These are phyloP conservation scores for Entomortierella beljakovae DNA, from an alignment of 192 early-diverging fungal genomes.

Conservation along the genomic window DNA sequence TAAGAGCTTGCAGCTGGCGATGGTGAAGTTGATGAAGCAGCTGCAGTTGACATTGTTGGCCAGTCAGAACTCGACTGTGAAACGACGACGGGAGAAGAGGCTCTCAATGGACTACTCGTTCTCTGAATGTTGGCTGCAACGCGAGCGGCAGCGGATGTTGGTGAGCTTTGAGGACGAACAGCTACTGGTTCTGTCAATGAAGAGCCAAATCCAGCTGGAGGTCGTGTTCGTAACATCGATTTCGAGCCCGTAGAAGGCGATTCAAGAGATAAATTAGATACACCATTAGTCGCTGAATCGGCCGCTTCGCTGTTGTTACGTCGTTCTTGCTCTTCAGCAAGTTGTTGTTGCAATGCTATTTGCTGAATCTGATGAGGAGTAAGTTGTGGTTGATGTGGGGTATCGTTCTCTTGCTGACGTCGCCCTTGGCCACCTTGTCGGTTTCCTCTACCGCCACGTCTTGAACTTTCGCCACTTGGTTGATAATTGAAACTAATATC, in stretches of 20 bases:
- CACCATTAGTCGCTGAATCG: not conserved
- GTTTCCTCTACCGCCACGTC: slow-evolving; percentile 18
- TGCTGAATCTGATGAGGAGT: slow-evolving; percentile 53
- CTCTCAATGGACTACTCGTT: slow-evolving; percentile 39
- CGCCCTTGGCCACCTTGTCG: slow-evolving; percentile 23
- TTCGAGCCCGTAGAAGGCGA: slow-evolving; percentile 1
- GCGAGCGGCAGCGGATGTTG: slow-evolving; percentile 36
- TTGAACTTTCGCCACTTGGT: slow-evolving; percentile 15
- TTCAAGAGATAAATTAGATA: slow-evolving; percentile 19
- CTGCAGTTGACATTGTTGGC: slow-evolving; percentile 33
- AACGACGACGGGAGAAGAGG: slow-evolving; percentile 27
- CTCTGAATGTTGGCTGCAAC: slow-evolving; percentile 49
- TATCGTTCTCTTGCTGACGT: slow-evolving; percentile 10
- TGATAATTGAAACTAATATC: slow-evolving; percentile 36
- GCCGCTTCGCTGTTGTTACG: slow-evolving; percentile 27
- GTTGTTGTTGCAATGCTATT: slow-evolving; percentile 41
- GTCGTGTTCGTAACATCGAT: slow-evolving; percentile 42
- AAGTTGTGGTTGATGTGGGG: slow-evolving; percentile 28
- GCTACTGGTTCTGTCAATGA: slow-evolving; percentile 28
- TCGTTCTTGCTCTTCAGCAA: slow-evolving; percentile 39
- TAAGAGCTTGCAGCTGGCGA: not conserved
- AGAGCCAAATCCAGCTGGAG: slow-evolving; percentile 47
- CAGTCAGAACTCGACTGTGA: slow-evolving; percentile 34
- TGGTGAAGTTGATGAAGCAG: not conserved
- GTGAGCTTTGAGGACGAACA: slow-evolving; percentile 17